Conservation (phyloP, 331 rosid genomes). For the Saraca asoca region DNA sequence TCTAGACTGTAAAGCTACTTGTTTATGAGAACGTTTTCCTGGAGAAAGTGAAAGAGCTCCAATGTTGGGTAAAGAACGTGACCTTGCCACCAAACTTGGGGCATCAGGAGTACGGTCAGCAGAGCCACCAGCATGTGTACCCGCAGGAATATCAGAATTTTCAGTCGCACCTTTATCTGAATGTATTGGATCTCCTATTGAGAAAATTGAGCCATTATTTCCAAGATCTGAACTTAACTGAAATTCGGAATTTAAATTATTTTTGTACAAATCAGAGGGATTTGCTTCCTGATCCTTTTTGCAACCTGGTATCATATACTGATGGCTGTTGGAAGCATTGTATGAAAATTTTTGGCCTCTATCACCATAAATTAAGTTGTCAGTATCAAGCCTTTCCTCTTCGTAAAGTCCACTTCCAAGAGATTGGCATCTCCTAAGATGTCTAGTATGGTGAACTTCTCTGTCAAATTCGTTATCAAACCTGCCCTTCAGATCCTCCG, state of each 20-base stretch:
- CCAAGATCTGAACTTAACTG: constrained; percentile 40
- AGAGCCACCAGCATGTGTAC: constrained; percentile 46
- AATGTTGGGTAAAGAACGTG: constrained; percentile 60
- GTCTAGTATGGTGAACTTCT: constrained; percentile 32
- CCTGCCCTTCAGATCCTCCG: constrained; percentile 47
- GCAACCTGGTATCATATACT: constrained; percentile 33
- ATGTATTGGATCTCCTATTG: constrained; percentile 49
- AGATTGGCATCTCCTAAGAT: constrained; percentile 66
- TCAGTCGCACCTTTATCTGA: constrained; percentile 59
- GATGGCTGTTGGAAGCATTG: constrained; percentile 40
- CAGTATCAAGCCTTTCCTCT: constrained; percentile 39
- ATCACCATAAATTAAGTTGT: constrained; percentile 46
- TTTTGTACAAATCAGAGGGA: constrained; percentile 41
- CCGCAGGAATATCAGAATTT: constrained; percentile 50
- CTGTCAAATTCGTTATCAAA: constrained; percentile 33
- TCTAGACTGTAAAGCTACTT: constrained; percentile 49
- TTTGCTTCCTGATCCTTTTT: constrained; percentile 41
- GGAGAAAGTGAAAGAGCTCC: constrained; percentile 39
- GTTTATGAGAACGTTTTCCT: constrained; percentile 32
- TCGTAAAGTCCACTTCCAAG: constrained; percentile 56
- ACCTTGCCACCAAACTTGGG: constrained; percentile 50
- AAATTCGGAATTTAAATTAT: constrained; percentile 31
- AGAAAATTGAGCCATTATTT: constrained; percentile 50
- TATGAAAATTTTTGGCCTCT: constrained; percentile 49
- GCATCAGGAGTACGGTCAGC: constrained; percentile 35